Conservation (phyloP, 352 stramenopile genomes). For the Pythium plurisporium region DNA sequence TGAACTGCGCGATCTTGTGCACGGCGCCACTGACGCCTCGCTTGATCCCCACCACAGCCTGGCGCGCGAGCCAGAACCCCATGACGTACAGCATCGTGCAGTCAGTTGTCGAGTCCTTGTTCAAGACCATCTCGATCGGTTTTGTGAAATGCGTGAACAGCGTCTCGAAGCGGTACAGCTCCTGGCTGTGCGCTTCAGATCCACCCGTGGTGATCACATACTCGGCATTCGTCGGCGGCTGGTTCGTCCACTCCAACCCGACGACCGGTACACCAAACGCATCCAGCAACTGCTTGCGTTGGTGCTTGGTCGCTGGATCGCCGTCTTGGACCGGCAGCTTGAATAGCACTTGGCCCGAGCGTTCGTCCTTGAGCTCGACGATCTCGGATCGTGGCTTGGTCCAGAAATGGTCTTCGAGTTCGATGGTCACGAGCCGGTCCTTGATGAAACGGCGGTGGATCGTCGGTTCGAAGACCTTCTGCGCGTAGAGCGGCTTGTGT, state of each 20-base stretch:
- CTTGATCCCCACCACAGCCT: constrained; percentile 11
- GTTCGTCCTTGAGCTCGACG: constrained; percentile 14
- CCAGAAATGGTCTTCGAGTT: constrained; percentile 22
- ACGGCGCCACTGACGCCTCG: constrained; percentile 7
- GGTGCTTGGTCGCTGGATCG: constrained; percentile 7
- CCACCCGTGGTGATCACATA: constrained; percentile 12
- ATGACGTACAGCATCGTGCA: constrained; percentile 13
- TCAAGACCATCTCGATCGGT: constrained; percentile 14
- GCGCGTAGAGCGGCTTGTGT: constrained; percentile 17
- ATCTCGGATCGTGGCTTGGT: constrained; percentile 11
- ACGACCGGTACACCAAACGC: constrained; percentile 18
- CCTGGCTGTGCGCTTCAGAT: constrained; percentile 1
- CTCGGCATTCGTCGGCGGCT: constrained; percentile 8
- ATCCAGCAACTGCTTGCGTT: constrained; percentile 13
- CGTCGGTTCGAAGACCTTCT: constrained; percentile 16
- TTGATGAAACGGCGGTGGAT: constrained; percentile 20
- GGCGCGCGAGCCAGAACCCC: constrained; percentile 14
- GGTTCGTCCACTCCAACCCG: constrained; percentile 11
- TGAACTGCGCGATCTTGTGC: constrained; percentile 19
- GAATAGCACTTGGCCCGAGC: constrained; percentile 16
- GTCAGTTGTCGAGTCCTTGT: constrained; percentile 4
- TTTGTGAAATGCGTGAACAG: constrained; percentile 18
- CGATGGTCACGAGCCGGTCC: constrained; percentile 15
- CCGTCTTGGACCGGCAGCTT: constrained; percentile 8
- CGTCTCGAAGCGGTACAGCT: constrained; percentile 9